phyloP scores from a whole-genome alignment of 192 early-diverging fungal species.

The Ramicandelaber brevisporus region DNA sequence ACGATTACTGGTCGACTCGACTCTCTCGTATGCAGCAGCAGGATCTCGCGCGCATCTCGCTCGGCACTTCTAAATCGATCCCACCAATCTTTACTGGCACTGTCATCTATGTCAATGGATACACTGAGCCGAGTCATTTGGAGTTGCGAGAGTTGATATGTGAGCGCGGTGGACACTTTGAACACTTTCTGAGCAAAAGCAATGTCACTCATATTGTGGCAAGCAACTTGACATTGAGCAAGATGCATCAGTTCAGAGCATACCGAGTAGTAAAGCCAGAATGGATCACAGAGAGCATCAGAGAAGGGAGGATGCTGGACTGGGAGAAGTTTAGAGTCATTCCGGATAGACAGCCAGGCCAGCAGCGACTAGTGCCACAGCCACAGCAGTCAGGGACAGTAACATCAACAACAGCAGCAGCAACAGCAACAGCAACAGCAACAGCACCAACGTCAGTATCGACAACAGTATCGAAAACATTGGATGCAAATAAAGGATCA shows the following conservation, averaged over 20 bases:
- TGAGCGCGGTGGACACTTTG: slow-evolving; percentile 21
- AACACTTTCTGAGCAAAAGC: slow-evolving; percentile 25
- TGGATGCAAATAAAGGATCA: not conserved
- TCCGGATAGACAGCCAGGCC: not conserved
- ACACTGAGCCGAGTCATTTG: slow-evolving; percentile 26
- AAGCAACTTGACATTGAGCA: slow-evolving; percentile 29
- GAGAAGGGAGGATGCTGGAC: slow-evolving; percentile 23
- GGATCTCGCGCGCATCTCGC: too few species aligned
- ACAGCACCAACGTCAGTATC: slow-evolving; percentile 8
- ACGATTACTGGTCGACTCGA: too few species aligned
- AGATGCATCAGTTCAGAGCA: slow-evolving; percentile 31
- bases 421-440: not conserved
- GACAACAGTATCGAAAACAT: slow-evolving; percentile 10
- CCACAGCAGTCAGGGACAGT: not conserved
- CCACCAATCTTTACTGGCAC: slow-evolving; percentile 12
- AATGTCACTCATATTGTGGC: slow-evolving; percentile 42
- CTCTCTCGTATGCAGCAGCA: too few species aligned
- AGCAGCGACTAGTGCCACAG: not conserved
- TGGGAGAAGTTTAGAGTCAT: slow-evolving; percentile 29
- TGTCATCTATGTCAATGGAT: slow-evolving; percentile 39
- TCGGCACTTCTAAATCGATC: too few species aligned
- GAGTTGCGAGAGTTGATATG: slow-evolving; percentile 22
- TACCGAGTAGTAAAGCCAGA: slow-evolving; percentile 41
- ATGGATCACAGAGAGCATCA: slow-evolving; percentile 55
- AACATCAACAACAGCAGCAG: not conserved